Percentiles rank a stretch among this genome's conserved stretches.
phyloP scores from a whole-genome alignment of 164 flowering plant species.

The Magnolia changhungtana region DNA sequence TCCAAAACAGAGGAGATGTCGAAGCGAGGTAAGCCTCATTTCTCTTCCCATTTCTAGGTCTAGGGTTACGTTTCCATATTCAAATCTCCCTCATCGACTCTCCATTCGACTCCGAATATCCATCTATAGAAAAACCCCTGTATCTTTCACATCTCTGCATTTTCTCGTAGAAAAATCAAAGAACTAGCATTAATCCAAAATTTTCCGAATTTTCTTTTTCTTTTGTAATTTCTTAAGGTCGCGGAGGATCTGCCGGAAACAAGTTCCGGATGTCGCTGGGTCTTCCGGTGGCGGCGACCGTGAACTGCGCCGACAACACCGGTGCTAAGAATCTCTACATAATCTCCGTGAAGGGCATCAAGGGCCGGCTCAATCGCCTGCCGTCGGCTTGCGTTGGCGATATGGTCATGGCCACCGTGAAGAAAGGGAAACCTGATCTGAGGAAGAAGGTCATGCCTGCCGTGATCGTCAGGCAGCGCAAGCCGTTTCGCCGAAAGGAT shows the following conservation, averaged over 20 bases:
- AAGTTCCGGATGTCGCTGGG: slow-evolving; percentile 87
- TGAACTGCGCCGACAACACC: slow-evolving; percentile 80
- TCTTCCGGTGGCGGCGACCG: slow-evolving; percentile 80
- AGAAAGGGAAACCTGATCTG: slow-evolving; percentile 83
- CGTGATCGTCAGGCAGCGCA: slow-evolving; percentile 76
- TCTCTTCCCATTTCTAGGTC: not conserved
- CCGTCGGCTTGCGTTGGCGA: slow-evolving; percentile 83
- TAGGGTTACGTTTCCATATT: not conserved
- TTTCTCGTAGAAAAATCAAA: not conserved
- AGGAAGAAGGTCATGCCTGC: slow-evolving; percentile 87
- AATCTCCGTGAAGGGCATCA: slow-evolving; percentile 75
- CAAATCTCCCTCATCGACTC: not conserved
- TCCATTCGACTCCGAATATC: not conserved
- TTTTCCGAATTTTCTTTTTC: not conserved
- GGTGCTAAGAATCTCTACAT: slow-evolving; percentile 82
- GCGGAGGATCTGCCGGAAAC: slow-evolving; percentile 78
- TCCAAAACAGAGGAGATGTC: slow-evolving; percentile 3
- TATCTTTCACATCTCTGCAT: too few species aligned
- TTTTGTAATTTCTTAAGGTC: slow-evolving; percentile 29
- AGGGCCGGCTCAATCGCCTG: slow-evolving; percentile 66
- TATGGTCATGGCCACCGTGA: slow-evolving; percentile 86
- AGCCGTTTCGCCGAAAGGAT: slow-evolving; percentile 86
- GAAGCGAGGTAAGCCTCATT: slow-evolving; percentile 11
- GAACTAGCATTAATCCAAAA: not conserved
- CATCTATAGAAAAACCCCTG: too few species aligned